Base-by-base conservation (phyloP, 164 flowering plant genomes). In the Hamamelis virginiana region DNA sequence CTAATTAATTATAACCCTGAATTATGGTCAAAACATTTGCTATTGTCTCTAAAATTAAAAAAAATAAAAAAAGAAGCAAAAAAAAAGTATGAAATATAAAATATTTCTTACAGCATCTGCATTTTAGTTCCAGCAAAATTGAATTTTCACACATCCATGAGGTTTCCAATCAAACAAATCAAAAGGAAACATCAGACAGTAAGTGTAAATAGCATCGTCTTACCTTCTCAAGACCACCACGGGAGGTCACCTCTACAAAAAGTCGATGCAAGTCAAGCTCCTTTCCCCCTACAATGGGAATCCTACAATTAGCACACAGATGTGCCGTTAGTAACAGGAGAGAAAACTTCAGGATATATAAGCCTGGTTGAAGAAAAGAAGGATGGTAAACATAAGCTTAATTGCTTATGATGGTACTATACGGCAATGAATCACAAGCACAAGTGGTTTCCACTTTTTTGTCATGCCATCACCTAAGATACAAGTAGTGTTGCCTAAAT, bases 211-310 rank as follows among this genome's bases (percentile, higher is more conserved):
- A 43, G 11, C 53, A 50, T 13, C 23, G 74, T 59, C 52, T 58
- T 64, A 90, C 98, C 96, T 86, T 89, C 65, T 86, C 89, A 75
- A 94, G 75, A 43, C 98, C 97, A 65, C 98, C 97, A 67, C 97
- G 92, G 71, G 90, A 80, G 71, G 98, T 94, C 27, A 91, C 97
- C 81, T 94, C 97, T 57, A 92, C 84, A 76, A 94, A 94, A 59
- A 94, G 92, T 15, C 81, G 87, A 80, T 91, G 92, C 85, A 92
- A 79, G 72, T 94, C 92, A 33, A 92, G 83, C 58, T 88, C 97
- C 78, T 77, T 89, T 46, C 97, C 98, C 1, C 98, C 98, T 55
- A 94, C 89, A 56, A 83, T 84, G 3, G 98, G 97, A 43, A 91
- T 86, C 97, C 98, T 94, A 68, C 48, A 81, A 66, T 59, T 50